Base-by-base conservation (phyloP, 192 early-diverging fungal genomes). In the Coemansia sp. region DNA sequence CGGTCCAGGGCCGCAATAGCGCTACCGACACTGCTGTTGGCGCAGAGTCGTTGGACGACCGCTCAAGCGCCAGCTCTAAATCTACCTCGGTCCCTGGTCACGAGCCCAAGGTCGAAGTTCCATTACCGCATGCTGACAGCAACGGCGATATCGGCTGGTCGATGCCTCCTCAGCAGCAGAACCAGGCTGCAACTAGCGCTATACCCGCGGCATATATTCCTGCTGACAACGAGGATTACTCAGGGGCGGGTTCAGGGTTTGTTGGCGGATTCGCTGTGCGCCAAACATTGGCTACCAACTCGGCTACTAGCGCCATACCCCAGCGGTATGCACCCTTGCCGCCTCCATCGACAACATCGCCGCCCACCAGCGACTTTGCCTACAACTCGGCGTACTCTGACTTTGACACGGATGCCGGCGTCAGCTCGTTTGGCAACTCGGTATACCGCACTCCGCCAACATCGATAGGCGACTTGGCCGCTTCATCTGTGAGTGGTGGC, bases 391-490 rank as follows among this genome's bases (percentile, higher is more conserved):
- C 72, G 43, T 76, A 73, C 40, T 79, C 81, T 3, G 81, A 84
- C 50, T 64, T 84, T 27, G 81, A 73, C 41, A 84, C 81, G 3
- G 81, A 79, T 22, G 74, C 76, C 11, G 81, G 70, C n/a, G 74
- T 76, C 70, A 81, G 79, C 79, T 73, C 74, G 29, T 68, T 75
- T 15, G 72, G 73, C 62, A 78, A 84, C 65, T 84, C 81, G 63
- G 73, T 73, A 16, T 84, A 84, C 64, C 76, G 81, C 67, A 84
- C 81, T 31, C 76, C 81, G 44, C 81, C 77, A 5, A 84, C 81
- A 20, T 84, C 81, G 16, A 33, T 84, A 13, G 81, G 81, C 57
- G 76, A 75, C 61, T 53, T 75, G 47, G 58, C 81, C 22, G 38
- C 76, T 10, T 68, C 76, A 3, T 50, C 63, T 27, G 63, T 47